Evolutionary conservation across 228 moss, liverwort and hornwort species (phyloP).

Genomic region (Sphagnum fallax): DNA sequence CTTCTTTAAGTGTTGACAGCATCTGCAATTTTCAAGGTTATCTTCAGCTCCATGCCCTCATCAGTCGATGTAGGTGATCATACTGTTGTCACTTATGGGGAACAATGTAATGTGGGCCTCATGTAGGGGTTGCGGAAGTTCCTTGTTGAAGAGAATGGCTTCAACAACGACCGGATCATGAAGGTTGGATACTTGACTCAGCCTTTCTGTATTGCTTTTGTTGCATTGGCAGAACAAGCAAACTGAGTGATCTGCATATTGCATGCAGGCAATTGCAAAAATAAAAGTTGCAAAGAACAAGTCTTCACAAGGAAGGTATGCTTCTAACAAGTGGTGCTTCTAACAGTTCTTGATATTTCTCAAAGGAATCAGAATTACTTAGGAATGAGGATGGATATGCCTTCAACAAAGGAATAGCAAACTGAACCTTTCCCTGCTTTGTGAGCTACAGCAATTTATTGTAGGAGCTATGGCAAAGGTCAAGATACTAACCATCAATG

Average conservation of each 20-base stretch:
- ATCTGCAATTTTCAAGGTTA: not conserved
- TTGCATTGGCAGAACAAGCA: not conserved
- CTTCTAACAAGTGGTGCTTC: not conserved
- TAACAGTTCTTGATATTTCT: not conserved
- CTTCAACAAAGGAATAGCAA: no score
- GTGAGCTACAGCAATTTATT: not conserved
- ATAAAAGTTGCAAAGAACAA: conserved; percentile 97
- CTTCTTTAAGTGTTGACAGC: no score
- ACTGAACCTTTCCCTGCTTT: not conserved
- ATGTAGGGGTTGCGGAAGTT: conserved; percentile 73
- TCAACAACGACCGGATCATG: conserved; percentile 76
- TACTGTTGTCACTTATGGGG: not conserved
- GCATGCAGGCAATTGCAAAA: conserved; percentile 72
- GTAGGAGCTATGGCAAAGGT: not conserved
- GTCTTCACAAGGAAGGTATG: conserved; percentile 92
- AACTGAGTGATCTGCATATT: not conserved
- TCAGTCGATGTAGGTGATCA: not conserved
- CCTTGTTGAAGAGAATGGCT: conserved; percentile 94
- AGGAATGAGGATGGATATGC: not conserved
- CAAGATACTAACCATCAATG: not conserved
- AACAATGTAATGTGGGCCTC: not conserved
- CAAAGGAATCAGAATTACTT: not conserved
- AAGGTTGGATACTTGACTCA: conserved; percentile 31
- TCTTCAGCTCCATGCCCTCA: not conserved
- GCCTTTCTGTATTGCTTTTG: not conserved